Evolutionary conservation across 768 basidiomycete species (phyloP), one percentile per base, ranked within the genome.

Genomic region (Lanmaoa rubissima): DNA sequence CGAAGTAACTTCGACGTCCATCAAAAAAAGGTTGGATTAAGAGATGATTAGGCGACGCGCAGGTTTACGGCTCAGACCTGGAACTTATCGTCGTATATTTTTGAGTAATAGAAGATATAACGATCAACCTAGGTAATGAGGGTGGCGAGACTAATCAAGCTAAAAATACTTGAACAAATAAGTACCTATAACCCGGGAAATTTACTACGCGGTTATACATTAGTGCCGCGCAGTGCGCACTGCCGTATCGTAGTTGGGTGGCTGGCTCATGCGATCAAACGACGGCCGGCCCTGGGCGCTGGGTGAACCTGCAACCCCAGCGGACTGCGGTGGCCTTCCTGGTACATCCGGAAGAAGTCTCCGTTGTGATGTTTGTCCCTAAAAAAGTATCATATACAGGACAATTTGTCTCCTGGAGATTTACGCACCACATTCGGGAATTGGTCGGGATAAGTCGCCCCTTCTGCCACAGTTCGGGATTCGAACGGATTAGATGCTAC

Each of bases 241-340:
- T 34, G 54, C 68, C n/a, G 59, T 62, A 26, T 54, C 49, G 36
- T 69, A 69, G 43, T 49, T 34, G 0, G 69, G 67, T 28, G 63
- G 49, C 9, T 54, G 39, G 39, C 50, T 34, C 31, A 17, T 11
- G 50, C 24, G 21, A 34, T 44, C 48, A 17, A 24, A 10, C 19
- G 2, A 17, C 10, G n/a, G 39, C 4, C 11, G 17, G 41, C 9
- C 40, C 5, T 42, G 19, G 17, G 44, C 45, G 13, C 39, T 26
- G 28, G 34, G 44, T 24, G 24, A 52, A 52, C 49, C 44, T 26
- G 10, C 9, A 43, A 21, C 9, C 10, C 45, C 48, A 17, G 43
- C 17, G 10, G 42, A 21, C 4, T 28, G 28, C 13, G 49, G 26
- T 10, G 13, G 13, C 21, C 19, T 43, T 24, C 38, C 53, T 16